Percentiles rank a stretch among this genome's conserved stretches.
Evolutionary conservation across 1,284 basidiomycete genomes (phyloP).

Genomic region (Stereum hirsutum): DNA sequence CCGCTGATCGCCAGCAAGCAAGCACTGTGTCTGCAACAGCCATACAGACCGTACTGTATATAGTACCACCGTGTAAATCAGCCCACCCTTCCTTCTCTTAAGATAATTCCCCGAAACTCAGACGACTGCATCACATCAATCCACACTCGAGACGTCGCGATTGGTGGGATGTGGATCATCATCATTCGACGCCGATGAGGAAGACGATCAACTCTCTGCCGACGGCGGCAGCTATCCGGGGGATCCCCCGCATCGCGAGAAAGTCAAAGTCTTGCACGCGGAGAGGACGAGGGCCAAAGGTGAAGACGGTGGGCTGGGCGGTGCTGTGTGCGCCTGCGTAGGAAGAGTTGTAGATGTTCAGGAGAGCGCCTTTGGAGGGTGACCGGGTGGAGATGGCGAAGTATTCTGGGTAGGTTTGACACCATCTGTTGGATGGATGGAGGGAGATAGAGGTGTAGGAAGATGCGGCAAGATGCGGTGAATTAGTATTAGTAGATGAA

Average conservation of each 20-base stretch:
- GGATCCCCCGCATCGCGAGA: slow-evolving; percentile 43
- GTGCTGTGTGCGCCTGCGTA: too few relatives aligned
- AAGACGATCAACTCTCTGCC: slow-evolving; percentile 40
- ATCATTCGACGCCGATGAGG: slow-evolving; percentile 25
- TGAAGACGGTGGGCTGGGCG: slow-evolving; percentile 50
- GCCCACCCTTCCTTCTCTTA: too few relatives aligned
- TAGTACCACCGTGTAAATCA: too few relatives aligned
- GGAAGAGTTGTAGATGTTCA: slow-evolving; percentile 58
- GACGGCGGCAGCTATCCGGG: slow-evolving; percentile 57
- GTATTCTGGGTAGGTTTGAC: slow-evolving; percentile 60
- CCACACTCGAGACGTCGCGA: slow-evolving; percentile 3
- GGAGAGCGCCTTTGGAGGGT: slow-evolving; percentile 37
- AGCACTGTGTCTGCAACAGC: too few relatives aligned
- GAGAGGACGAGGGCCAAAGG: slow-evolving; percentile 50
- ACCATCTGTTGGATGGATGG: slow-evolving; percentile 55
- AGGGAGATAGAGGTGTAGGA: too few relatives aligned
- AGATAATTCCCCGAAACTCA: too few relatives aligned
- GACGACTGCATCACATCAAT: too few relatives aligned
- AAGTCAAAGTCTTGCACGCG: slow-evolving; percentile 70
- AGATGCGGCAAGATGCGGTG: too few relatives aligned
- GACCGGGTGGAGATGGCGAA: slow-evolving; percentile 60
- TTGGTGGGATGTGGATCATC: too few relatives aligned
- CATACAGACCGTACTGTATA: too few relatives aligned
- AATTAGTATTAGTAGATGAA: too few relatives aligned
- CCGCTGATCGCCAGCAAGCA: too few relatives aligned